These are phyloP conservation scores for Ocimum tenuiflorum DNA, from an alignment of 257 asterid species.

Conservation along the genomic window DNA sequence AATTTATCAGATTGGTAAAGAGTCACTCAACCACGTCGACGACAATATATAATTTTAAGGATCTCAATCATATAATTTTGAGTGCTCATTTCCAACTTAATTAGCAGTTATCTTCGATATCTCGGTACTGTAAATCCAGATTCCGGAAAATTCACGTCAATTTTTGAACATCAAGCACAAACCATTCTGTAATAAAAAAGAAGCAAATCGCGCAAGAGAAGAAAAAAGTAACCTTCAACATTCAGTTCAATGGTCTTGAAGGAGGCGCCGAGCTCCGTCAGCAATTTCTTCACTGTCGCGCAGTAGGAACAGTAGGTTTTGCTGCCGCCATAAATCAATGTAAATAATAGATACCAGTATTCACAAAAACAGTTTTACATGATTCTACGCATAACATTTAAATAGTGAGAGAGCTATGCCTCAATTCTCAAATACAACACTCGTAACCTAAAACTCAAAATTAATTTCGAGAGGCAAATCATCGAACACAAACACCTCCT, in stretches of 20 bases:
- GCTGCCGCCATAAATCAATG: conserved; percentile 64
- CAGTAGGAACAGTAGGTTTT: conserved; percentile 75
- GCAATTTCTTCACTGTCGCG: conserved; percentile 62
- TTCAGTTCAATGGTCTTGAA: conserved; percentile 69
- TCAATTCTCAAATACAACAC: no score
- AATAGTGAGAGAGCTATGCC: no score
- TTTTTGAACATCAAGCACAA: no score
- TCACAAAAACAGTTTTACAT: no score
- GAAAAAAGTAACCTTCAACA: conserved; percentile 40
- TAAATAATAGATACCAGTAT: no score
- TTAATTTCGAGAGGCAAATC: background rate
- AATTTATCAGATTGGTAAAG: background rate
- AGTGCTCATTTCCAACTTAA: background rate
- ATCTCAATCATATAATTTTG: background rate
- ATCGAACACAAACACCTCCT: background rate
- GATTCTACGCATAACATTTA: no score
- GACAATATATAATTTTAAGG: background rate
- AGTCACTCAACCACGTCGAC: background rate
- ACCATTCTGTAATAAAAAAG: background rate
- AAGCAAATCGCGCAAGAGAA: background rate
- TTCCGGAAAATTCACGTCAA: no score
- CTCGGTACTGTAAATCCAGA: background rate
- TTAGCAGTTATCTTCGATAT: background rate
- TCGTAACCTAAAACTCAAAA: background rate
- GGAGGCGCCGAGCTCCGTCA: conserved; percentile 55